Evolutionary conservation across 176 grass and related monocot genomes (phyloP).

Genomic region (Chloris gayana): DNA sequence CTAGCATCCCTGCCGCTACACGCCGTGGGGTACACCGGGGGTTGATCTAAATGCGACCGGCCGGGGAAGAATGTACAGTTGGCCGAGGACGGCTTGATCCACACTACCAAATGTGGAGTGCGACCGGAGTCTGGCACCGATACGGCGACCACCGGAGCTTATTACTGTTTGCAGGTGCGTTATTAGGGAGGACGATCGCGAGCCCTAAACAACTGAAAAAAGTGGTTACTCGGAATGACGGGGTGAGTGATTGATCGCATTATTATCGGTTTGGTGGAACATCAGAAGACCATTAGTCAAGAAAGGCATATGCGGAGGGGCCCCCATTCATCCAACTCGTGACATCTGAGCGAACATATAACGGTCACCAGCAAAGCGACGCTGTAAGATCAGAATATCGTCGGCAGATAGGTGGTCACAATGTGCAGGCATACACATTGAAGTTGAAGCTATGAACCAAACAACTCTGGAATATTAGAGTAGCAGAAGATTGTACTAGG

Average conservation of each 20-base stretch:
- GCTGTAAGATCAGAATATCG: not conserved
- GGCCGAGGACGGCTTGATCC: slow-evolving; percentile 14
- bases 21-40: not conserved
- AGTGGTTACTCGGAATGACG: not conserved
- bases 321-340: not conserved
- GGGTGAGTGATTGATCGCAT: not conserved
- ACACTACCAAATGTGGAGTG: slow-evolving; percentile 22
- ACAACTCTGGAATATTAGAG: not conserved
- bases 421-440: not conserved
- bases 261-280: not conserved
- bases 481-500: not conserved
- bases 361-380: not conserved
- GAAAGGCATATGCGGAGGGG: not conserved
- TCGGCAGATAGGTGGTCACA: not conserved
- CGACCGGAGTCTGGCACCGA: not conserved
- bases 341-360: slow-evolving; percentile 1
- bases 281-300: slow-evolving; percentile 11
- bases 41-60: slow-evolving; percentile 23
- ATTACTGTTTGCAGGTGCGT: not conserved
- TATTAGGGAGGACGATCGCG: not conserved
- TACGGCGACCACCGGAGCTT: not conserved
- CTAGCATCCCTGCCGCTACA: not conserved
- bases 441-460: not conserved
- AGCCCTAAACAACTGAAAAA: slow-evolving; percentile 17
- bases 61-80: not conserved